Base-by-base conservation (phyloP, 176 grass and related monocot species). In the Metroxylon sagu region DNA sequence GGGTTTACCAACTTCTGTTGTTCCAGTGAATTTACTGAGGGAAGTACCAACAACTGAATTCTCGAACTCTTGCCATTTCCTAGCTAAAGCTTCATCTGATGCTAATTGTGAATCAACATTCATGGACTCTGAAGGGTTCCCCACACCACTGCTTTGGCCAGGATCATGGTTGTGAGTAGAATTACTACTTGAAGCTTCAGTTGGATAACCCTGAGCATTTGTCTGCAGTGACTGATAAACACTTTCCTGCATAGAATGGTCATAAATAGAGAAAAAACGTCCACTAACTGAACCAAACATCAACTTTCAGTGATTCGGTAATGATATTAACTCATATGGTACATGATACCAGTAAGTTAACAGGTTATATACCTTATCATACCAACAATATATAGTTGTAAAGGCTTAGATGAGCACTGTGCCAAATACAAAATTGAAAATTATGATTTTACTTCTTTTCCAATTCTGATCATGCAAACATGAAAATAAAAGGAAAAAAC, bases 41-140 rank as follows among this genome's bases (percentile, higher is more conserved):
- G 52, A 56, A 26, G 70, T 59, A 29, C 17, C 49, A 39, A 69
- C 50, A 28, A 2, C 23, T 27, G 76, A 66, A 71, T 70, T 18
- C 54, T 86, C 85, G 54, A 86, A 67, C 48, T 80, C 82, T 75
- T 83, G 82, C 19, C 85, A 66, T 62, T 57, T 69, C 76, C 26
- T 78, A 5, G 89, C 85, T 48, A 78, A 69, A 18, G 68, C 62
- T 6, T 80, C 72, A 28, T 89, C 89, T 1, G 64, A 55, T 15
- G 56, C 76, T 21, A 95, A 62, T 53, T 85, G 82, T 26, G 71
- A 63, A 5, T 76, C 51, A 6, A 35, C 56, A 29, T 61, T 72
- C 16, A 19, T 65, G 75, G 64, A 71, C 19, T 31, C 52, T 29
- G 52, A 4, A 63, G 68, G 54, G 55, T 25, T 74, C n/a, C 51